These are phyloP conservation scores for Pseudoscleropodium purum DNA, from an alignment of 225 moss, liverwort and hornwort genomes.

Conservation along the genomic window DNA sequence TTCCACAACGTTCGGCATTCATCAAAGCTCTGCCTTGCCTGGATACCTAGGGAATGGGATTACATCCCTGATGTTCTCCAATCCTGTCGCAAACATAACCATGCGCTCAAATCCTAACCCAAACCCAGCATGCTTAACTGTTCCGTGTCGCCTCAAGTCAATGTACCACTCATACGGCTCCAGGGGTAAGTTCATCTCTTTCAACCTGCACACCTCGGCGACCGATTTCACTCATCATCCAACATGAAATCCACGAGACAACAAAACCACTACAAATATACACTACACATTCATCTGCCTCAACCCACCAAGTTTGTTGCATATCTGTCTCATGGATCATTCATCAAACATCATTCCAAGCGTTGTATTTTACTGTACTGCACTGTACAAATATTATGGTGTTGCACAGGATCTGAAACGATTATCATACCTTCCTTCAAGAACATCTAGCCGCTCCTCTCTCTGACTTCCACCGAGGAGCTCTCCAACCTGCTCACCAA, in stretches of 20 bases:
- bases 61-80: constrained; percentile 88
- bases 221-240: neutral
- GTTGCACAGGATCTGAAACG: neutral
- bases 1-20: neutral
- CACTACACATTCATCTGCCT: neutral
- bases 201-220: constrained; percentile 37
- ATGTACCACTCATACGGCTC: constrained; percentile 98
- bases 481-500: constrained; percentile 62
- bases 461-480: constrained; percentile 94
- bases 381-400: neutral
- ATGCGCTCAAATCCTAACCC: constrained; percentile 91
- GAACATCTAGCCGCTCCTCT: constrained; percentile 83
- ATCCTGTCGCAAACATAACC: constrained; percentile 83
- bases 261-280: neutral
- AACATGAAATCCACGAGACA: neutral
- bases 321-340: neutral
- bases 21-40: constrained; percentile 80
- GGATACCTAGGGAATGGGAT: constrained; percentile 93
- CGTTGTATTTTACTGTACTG: neutral
- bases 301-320: neutral
- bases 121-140: constrained; percentile 85
- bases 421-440: constrained; percentile 43
- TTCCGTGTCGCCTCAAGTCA: constrained; percentile 75
- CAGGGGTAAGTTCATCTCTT: constrained; percentile 55
- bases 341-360: neutral